Evolutionary conservation across 73 alveolate species (phyloP), one percentile per base, ranked within the genome.

Genomic region (Paramecium primaurelia): DNA sequence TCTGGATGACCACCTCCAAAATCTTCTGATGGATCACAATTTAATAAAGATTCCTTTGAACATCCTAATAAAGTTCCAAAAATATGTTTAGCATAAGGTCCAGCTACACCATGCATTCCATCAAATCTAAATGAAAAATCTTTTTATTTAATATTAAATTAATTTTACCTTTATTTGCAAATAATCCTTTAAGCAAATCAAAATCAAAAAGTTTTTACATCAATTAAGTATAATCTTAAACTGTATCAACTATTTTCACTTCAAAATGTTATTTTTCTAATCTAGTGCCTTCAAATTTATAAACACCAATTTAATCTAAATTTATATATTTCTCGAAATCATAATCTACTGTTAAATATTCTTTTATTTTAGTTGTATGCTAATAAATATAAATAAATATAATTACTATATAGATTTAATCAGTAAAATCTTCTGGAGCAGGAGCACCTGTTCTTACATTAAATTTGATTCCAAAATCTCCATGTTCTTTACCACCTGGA

Each of bases 1-100:
- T 98, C 99, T 16, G 99, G 99, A 88, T 98, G 99, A 36, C 99
- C 99, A 14, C 98, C 98, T 1, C 98, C 98, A 83, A 98, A 98
- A 87, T 98, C 99, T 58, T 96, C 99, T n/a, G 92, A 88, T 34
- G 99, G 99, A 37, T 92, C 95, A 86, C 98, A 96, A 86, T 96
- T 95, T 60, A 93, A 71, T 75, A 98, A 86, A 25, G 92, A 84
- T 58, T 86, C 95, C 22, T 92, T 71, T 32, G 97, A 95, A 6
- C 96, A 97, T 7, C 99, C 99, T n/a, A 98, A 93, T 40, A 95
- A 95, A 18, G 94, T 95, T 30, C 88, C 92, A 95, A 98, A 98
- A n/a, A 98, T 94, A 37, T 89, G 95, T 40, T 85, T 73, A 22
- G 98, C 99, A 94, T 98, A 98, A 11, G 99, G 99, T 10, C 99